Base-by-base conservation (phyloP, 208 protist species). In the Wallacemonas sp. region DNA sequence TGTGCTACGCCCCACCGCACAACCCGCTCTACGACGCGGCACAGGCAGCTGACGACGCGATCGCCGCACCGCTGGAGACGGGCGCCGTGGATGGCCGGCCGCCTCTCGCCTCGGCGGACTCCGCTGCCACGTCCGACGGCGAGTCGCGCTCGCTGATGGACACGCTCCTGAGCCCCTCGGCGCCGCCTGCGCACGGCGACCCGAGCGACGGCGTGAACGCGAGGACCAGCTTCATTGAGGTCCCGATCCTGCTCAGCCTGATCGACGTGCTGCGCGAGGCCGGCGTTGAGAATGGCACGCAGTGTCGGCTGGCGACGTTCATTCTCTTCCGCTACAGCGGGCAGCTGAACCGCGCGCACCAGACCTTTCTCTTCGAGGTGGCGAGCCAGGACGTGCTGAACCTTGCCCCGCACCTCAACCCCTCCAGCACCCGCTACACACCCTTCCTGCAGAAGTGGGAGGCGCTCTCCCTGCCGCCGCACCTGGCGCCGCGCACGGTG, bases 401-500 rank as follows among this genome's bases (percentile, higher is more conserved):
- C 3, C 57, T 84, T 28, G 68, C 81, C 25, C 70, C 72, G 20
- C 65, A 80, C 48, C 20, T 79, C 3, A 48, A 20, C n/a, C 66
- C 66, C 26, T 33, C 75, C 28, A 41, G 52, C 31, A 76, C 76
- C 48, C 63, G 65, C 11, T 42, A 65, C n/a, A 20, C 70, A 28
- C 85, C 88, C 7, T 83, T 96, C 33, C 66, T 96, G 22, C 52
- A 83, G 5, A 73, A 46, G 46, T 93, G 86, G 80, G 81, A 96
- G 57, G 82, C 82, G 18, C 67, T 93, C 11, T 65, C 88, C 28
- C 79, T 96, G 10, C 87, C 91, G 26, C 55, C 85, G 10, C 84
- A 93, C 61, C 70, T 96, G 12, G 79, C 82, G 7, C 91, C 91
- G 20, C 87, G 91, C 68, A 94, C 86, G 38, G 77, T 94, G 28